Conservation (phyloP, 2,329 filamentous ascomycete genomes). For the Fusarium sp. region DNA sequence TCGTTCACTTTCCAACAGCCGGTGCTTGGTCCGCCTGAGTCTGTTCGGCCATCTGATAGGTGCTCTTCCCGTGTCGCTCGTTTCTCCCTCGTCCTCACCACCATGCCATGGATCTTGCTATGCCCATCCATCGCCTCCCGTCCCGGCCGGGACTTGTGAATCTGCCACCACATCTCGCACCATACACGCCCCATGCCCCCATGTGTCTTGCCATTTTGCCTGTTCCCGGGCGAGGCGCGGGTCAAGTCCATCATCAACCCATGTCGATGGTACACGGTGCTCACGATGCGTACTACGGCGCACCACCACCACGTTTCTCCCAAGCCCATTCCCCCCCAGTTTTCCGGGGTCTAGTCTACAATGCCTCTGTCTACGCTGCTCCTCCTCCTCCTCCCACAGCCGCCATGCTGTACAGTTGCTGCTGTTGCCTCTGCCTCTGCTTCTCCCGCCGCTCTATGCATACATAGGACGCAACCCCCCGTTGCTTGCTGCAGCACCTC, state of each 20-base stretch:
- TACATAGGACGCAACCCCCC: conserved; percentile 14
- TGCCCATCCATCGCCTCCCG: conserved; percentile 30
- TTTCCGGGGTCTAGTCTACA: conserved; percentile 21
- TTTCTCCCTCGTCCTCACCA: conserved; percentile 2
- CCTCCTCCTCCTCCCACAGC: conserved; percentile 19
- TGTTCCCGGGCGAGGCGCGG: conserved; percentile 44
- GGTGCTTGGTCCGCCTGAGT: conserved; percentile 15
- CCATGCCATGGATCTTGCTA: conserved; percentile 25
- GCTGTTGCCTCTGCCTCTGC: conserved; percentile 14
- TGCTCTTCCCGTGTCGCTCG: conserved; percentile 10
- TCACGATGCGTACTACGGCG: background rate
- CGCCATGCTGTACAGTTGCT: conserved; percentile 19
- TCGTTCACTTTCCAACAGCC: conserved; percentile 7
- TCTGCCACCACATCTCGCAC: conserved; percentile 28
- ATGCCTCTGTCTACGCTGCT: conserved; percentile 13
- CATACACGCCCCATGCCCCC: conserved; percentile 30
- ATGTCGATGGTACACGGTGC: conserved; percentile 15
- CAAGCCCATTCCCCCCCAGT: conserved; percentile 12
- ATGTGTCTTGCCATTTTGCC: conserved; percentile 33
- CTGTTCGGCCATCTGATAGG: conserved; percentile 13
- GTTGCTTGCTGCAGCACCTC: conserved; percentile 19
- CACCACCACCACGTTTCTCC: conserved; percentile 23
- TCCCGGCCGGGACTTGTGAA: conserved; percentile 34
- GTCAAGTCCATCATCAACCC: conserved; percentile 25
- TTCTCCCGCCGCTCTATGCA: conserved; percentile 23